Conservation (phyloP, 495 filamentous ascomycete genomes). For the Neurospora sp. region DNA sequence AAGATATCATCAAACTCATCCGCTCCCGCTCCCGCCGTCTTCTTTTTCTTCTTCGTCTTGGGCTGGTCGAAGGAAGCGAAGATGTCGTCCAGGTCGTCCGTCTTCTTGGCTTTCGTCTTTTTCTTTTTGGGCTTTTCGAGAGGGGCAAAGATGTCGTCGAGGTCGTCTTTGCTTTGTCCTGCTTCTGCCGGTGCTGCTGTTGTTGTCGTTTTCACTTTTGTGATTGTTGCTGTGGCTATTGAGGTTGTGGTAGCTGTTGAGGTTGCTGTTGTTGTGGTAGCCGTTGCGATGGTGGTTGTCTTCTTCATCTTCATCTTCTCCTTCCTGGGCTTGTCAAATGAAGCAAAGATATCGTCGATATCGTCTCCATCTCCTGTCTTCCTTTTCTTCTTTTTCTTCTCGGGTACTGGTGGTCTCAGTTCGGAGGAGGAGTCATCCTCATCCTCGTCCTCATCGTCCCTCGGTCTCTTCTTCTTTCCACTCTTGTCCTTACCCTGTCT, state of each 20-base stretch:
- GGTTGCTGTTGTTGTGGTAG: not conserved
- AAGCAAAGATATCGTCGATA: constrained; percentile 22
- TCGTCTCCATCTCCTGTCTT: constrained; percentile 17
- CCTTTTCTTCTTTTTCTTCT: constrained; percentile 15
- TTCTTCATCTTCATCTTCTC: constrained; percentile 7
- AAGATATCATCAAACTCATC: constrained; percentile 29
- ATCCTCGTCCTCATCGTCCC: not conserved
- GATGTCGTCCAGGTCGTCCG: constrained; percentile 27
- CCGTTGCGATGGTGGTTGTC: constrained; percentile 4
- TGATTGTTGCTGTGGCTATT: not conserved
- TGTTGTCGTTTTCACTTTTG: not conserved
- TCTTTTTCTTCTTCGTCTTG: constrained; percentile 20
- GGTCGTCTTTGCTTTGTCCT: not conserved
- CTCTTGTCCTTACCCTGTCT: not conserved
- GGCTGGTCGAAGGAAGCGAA: constrained; percentile 11
- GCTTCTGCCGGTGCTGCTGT: not conserved
- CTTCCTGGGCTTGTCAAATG: constrained; percentile 4
- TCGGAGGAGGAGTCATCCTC: not conserved
- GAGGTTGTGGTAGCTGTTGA: not conserved
- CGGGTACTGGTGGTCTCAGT: not conserved
- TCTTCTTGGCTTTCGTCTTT: constrained; percentile 7
- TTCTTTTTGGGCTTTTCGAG: constrained; percentile 3
- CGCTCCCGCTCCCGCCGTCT: not conserved
- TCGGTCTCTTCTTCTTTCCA: not conserved
- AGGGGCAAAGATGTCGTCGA: not conserved